Base-by-base conservation (phyloP, 1,284 basidiomycete species). In the Microbotryum saponariae region DNA sequence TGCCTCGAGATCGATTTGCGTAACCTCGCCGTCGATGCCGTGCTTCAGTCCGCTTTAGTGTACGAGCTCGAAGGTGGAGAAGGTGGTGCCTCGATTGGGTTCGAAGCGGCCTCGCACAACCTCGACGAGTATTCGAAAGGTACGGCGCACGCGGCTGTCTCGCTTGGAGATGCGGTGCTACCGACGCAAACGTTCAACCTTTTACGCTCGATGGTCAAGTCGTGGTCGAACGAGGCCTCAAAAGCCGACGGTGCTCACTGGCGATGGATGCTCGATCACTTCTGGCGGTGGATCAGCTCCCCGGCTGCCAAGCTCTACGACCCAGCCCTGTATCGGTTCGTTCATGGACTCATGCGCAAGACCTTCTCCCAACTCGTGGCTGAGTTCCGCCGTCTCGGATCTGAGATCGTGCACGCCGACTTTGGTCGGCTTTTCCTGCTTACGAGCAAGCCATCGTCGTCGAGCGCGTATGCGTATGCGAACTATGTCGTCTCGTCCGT, bases 251-350 rank as follows among this genome's bases (percentile, higher is more conserved):
- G 88, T 8, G 81, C 82, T 0, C 82, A 89, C 56, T 77, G 77
- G 20, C 73, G 78, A 12, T 74, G 79, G 58, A 70, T 81, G 33
- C 76, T 82, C 44, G 90, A 94, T 73, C 92, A 97, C 75, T 97
- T 98, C 77, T 97, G 93, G 92, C 82, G 96, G 37, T 99, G 96
- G 96, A 83, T 96, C 65, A 89, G 85, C 72, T 92, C 89, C 2
- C 84, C 82, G 53, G 80, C 85, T 4, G 89, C 92, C 37, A 83
- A 86, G 63, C 84, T 98, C 79, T 96, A 91, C 73, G 96, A 99
- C 74, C 87, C 93, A 1, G 88, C 91, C 56, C 81, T 98, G 7
- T 91, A 97, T 74, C 85, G 88, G 0, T 99, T 98, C 78, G 79
- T 98, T 16, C 88, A 93, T 69, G 89, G 92, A 10, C 82, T 98